Evolutionary conservation across 1,284 basidiomycete species (phyloP), one percentile per base, ranked within the genome.

Genomic region (Pulveroboletus ridleyi): DNA sequence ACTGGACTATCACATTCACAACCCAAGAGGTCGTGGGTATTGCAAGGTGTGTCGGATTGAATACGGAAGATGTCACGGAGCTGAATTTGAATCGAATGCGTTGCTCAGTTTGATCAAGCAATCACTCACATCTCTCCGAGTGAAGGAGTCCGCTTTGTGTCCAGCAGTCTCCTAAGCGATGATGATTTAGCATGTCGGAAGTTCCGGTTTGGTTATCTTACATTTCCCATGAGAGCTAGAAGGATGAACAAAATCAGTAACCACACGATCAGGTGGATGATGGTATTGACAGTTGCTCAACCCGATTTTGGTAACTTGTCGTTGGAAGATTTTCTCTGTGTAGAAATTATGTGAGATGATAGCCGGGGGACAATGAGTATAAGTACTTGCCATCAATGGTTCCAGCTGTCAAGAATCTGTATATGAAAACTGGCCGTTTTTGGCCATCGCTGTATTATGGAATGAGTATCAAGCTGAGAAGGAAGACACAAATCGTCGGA

Each of bases 301-400:
- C 2, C 95, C 96, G 20, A 95, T 86, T 78, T 99, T 99, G n/a
- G 95, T 98, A 35, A 99, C 88, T 78, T 99, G 97, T 58, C 98
- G 86, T 78, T 98, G 93, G 71, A 86, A 94, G 23, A 95, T 94
- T 77, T 95, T 95, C 77, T 95, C 91, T 92, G 50, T 66, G 46
- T 59, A 55, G 54, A 47, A 60, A 59, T 64, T 58, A 47, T 59
- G 53, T 58, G 25, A 68, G 59, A n/a, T 17, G 23, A 33, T 7
- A 46, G 23, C 13, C 18, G 20, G 33, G 42, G 15, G 61, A 39
- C 42, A 55, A 20, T 61, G 60, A 47, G 11, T 29, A 61, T 75
- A 39, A 39, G 35, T 39, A 56, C 75, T 70, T 49, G 86, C 90
- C 91, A 73, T 92, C 91, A 64, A 94, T 94, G 4, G 91, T 85